These are phyloP conservation scores for Globisporangium nagaii DNA, from an alignment of 352 stramenopile species.

Conservation along the genomic window DNA sequence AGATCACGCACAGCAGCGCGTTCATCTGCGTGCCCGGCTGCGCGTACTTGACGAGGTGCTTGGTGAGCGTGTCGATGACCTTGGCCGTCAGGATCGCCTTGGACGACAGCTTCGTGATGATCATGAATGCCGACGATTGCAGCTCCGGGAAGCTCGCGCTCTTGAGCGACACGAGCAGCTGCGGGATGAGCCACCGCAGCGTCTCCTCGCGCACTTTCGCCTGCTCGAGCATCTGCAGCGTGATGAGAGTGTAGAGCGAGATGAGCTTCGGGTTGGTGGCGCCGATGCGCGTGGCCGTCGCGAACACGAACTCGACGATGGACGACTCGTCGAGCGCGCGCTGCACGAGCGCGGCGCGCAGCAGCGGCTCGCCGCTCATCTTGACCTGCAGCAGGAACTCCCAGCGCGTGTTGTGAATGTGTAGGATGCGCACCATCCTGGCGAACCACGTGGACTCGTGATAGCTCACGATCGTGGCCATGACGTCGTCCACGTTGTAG, in stretches of 20 bases:
- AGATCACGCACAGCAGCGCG: slow-evolving; percentile 70
- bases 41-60: slow-evolving; percentile 72
- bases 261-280: slow-evolving; percentile 70
- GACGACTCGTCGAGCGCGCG: slow-evolving; percentile 68
- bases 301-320: slow-evolving; percentile 73
- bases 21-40: slow-evolving; percentile 65
- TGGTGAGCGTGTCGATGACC: slow-evolving; percentile 65
- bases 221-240: slow-evolving; percentile 77
- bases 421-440: slow-evolving; percentile 78
- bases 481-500: slow-evolving; percentile 82
- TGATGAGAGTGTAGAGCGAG: slow-evolving; percentile 80
- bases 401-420: slow-evolving; percentile 75
- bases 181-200: slow-evolving; percentile 75
- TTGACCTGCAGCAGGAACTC: slow-evolving; percentile 82
- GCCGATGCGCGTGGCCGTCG: slow-evolving; percentile 51
- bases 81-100: slow-evolving; percentile 73
- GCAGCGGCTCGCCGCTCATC: slow-evolving; percentile 50
- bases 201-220: slow-evolving; percentile 55
- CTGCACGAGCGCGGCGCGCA: slow-evolving; percentile 67
- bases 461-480: slow-evolving; percentile 78
- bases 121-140: slow-evolving; percentile 80
- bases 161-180: slow-evolving; percentile 69
- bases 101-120: slow-evolving; percentile 77
- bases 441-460: slow-evolving; percentile 85
- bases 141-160: slow-evolving; percentile 61